Conservation (phyloP, 805 yeast species). For the Saccharomyces kudriavzevii region DNA sequence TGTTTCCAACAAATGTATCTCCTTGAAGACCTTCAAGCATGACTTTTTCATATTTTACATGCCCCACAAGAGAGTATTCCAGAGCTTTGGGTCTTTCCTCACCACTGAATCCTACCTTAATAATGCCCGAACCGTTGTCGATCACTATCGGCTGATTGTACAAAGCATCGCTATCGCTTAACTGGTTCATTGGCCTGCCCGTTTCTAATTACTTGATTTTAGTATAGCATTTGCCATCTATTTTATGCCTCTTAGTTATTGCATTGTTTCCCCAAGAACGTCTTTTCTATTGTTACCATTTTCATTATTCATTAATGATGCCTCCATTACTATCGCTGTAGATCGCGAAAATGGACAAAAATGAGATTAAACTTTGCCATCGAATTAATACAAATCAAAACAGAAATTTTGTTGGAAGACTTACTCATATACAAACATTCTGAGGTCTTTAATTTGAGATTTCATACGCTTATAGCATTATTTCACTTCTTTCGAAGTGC, state of each 20-base stretch:
- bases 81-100: conserved; percentile 68
- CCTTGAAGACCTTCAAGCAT: conserved; percentile 65
- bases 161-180: conserved; percentile 18
- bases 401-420: background rate
- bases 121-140: conserved; percentile 79
- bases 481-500: background rate
- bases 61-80: conserved; percentile 63
- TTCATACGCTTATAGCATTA: background rate
- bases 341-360: background rate
- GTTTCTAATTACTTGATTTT: background rate
- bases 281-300: background rate
- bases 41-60: conserved; percentile 73
- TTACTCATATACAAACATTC: background rate
- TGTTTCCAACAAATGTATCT: conserved; percentile 65
- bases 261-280: background rate
- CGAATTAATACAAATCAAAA: background rate
- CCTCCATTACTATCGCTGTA: background rate
- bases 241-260: no score
- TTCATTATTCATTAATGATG: background rate
- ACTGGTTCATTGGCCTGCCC: background rate
- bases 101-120: conserved; percentile 91
- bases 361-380: background rate
- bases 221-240: background rate
- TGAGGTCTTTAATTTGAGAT: background rate
- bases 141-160: conserved; percentile 67